Evolutionary conservation across 2,329 filamentous ascomycete genomes (phyloP).

Genomic region (Elsinoe fawcettii): DNA sequence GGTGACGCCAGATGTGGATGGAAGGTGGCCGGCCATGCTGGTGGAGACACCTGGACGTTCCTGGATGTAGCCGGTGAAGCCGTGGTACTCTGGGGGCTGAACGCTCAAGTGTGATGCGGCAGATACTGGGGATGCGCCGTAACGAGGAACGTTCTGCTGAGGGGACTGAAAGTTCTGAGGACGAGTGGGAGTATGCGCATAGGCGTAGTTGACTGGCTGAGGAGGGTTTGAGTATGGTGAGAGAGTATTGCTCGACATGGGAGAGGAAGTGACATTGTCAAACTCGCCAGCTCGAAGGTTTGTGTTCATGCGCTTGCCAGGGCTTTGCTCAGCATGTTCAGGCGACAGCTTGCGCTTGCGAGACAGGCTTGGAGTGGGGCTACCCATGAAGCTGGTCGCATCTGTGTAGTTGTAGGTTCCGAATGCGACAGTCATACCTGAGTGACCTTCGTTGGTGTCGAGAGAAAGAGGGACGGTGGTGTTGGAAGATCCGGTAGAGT

Average conservation of each 20-base stretch:
- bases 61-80: constrained; percentile 40
- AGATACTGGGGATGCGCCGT: constrained; percentile 13
- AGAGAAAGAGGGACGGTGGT: constrained; percentile 53
- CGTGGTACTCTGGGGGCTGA: constrained; percentile 22
- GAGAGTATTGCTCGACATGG: constrained; percentile 16
- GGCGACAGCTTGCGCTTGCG: constrained; percentile 52
- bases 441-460: constrained; percentile 47
- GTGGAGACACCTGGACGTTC: constrained; percentile 34
- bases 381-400: constrained; percentile 28
- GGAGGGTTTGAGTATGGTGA: constrained; percentile 17
- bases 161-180: constrained; percentile 26
- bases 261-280: constrained; percentile 17
- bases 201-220: constrained; percentile 20
- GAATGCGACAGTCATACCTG: constrained; percentile 38
- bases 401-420: constrained; percentile 57
- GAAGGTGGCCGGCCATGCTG: constrained; percentile 33
- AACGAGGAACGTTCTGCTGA: constrained; percentile 16
- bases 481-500: constrained; percentile 48
- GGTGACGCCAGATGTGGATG: constrained; percentile 38
- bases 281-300: constrained; percentile 27
- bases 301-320: constrained; percentile 31
- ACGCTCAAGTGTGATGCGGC: constrained; percentile 13
- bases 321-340: constrained; percentile 33
- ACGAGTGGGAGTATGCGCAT: constrained; percentile 33
- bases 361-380: constrained; percentile 33